A percentile compares a stretch with the other conserved stretches of the same genome.
Conservation (phyloP, 1,284 basidiomycete genomes). For the Rhodotorula glutinis region DNA sequence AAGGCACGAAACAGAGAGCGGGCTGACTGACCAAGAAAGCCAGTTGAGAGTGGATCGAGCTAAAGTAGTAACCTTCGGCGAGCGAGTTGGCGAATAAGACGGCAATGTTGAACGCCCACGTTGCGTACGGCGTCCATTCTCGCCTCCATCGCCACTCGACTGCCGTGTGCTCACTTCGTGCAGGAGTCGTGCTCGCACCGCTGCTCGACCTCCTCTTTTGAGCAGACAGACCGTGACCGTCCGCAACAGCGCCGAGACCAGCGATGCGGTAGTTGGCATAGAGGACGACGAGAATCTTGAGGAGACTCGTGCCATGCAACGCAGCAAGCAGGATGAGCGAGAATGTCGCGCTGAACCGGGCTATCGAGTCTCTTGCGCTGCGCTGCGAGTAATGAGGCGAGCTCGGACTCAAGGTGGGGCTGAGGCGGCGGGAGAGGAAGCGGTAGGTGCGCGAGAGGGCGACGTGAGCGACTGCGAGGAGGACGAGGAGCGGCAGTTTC, state of each 20-base stretch:
- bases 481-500: constrained; percentile 44
- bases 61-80: constrained; percentile 72
- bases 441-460: constrained; percentile 43
- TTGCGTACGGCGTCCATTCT: constrained; percentile 53
- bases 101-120: constrained; percentile 72
- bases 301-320: constrained; percentile 78
- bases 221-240: no score
- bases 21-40: constrained; percentile 57
- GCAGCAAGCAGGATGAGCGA: constrained; percentile 67
- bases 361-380: constrained; percentile 11
- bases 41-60: constrained; percentile 58
- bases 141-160: constrained; percentile 46
- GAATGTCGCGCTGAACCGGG: constrained; percentile 54
- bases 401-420: not conserved
- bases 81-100: constrained; percentile 76
- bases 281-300: constrained; percentile 76
- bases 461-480: constrained; percentile 45
- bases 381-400: not conserved
- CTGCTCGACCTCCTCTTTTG: no score
- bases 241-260: not conserved
- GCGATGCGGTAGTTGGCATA: constrained; percentile 58
- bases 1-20: no score
- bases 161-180: not conserved
- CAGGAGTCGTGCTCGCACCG: no score
- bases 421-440: constrained; percentile 13